Evolutionary conservation across 805 yeast species (phyloP).

Genomic region (Lipomyces kockii): DNA sequence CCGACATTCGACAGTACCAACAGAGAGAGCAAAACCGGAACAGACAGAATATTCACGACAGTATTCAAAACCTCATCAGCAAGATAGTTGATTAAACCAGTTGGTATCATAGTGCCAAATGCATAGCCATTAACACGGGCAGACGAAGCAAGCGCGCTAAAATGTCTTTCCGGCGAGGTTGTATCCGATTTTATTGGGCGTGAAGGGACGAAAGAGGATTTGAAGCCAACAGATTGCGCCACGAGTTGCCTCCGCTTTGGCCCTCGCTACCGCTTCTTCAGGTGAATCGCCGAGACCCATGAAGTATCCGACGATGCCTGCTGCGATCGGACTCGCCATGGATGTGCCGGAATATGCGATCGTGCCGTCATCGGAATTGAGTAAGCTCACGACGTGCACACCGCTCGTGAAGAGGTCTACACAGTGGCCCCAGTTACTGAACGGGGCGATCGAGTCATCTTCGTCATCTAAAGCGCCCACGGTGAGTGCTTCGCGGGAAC

Average conservation of each 20-base stretch:
- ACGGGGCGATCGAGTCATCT: constrained; percentile 69
- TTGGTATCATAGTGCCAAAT: neutral
- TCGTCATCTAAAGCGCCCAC: constrained; percentile 89
- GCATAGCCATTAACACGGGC: neutral
- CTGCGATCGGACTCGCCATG: constrained; percentile 97
- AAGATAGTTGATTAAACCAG: neutral
- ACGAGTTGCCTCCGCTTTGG: constrained; percentile 33
- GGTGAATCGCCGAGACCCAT: constrained; percentile 43
- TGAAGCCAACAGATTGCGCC: constrained; percentile 37
- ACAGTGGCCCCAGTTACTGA: constrained; percentile 94
- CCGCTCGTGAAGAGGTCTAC: constrained; percentile 89
- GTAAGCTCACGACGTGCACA: constrained; percentile 71
- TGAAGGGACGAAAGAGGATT: constrained; percentile 38
- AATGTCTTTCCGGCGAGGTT: constrained; percentile 26
- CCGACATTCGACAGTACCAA: neutral
- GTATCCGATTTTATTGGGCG: constrained; percentile 33
- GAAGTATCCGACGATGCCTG: constrained; percentile 89
- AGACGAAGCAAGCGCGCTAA: neutral
- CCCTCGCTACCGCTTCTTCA: constrained; percentile 39
- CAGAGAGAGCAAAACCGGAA: neutral
- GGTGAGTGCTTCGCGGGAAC: constrained; percentile 69
- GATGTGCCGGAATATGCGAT: constrained; percentile 73
- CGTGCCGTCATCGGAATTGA: constrained; percentile 41
- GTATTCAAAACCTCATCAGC: neutral
- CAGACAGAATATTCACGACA: neutral